Percentiles rank a stretch among this genome's conserved stretches.
Conservation (phyloP, 371 early-diverging fungal species). For the Mucor ambiguus region DNA sequence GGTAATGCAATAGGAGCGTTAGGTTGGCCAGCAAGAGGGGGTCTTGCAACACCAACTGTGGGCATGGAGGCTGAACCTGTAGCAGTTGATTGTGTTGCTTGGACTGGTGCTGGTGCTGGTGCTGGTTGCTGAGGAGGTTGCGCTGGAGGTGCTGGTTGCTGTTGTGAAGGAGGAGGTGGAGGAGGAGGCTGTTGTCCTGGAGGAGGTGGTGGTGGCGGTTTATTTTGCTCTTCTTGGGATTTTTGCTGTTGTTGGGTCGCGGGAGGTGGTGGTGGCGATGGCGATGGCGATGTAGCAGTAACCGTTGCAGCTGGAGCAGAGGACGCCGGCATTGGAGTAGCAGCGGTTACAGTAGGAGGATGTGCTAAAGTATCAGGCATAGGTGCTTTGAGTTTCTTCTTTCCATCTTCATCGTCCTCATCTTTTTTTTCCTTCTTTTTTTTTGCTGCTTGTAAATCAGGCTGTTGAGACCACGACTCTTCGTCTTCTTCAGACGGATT, state of each 20-base stretch:
- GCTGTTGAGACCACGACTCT: background rate
- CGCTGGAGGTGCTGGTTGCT: background rate
- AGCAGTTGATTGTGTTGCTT: background rate
- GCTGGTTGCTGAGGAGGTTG: background rate
- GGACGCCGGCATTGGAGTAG: background rate
- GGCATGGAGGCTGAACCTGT: background rate
- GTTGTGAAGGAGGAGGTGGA: background rate
- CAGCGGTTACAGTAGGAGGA: background rate
- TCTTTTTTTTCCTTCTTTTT: background rate
- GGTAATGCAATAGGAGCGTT: background rate
- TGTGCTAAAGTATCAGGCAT: background rate
- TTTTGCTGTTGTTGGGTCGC: background rate
- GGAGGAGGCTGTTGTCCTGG: background rate
- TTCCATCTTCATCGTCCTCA: background rate
- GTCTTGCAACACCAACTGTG: background rate
- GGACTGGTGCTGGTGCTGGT: background rate
- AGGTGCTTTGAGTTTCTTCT: background rate
- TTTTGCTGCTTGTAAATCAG: constrained; percentile 4
- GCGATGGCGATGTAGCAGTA: background rate
- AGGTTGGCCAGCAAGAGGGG: background rate
- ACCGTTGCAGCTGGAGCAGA: background rate
- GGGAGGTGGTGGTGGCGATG: background rate
- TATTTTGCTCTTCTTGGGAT: background rate
- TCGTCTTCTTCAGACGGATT: background rate
- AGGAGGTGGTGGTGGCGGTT: background rate